Percentiles rank a stretch among this genome's conserved stretches.
Conservation (phyloP, 129 eudicot genomes). For the Helianthus annuus region HanXRQr2.0-SUNRISE NC_035439.2:92098265-92098764, state of each 20-base stretch:
- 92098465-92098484: conserved; percentile 16
- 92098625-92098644: neutral
- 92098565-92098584: neutral
- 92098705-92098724: no score
- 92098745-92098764: no score
- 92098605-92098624: neutral
- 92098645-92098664: conserved; percentile 20
- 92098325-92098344: neutral
- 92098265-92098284: conserved; percentile 71
- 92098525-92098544: conserved; percentile 57
- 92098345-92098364: conserved; percentile 57
- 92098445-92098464: conserved; percentile 39
- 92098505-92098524: conserved; percentile 19
- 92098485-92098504: conserved; percentile 16
- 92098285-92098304: neutral
- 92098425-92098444: conserved; percentile 39
- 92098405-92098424: conserved; percentile 68
- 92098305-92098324: conserved; percentile 6
- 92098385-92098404: conserved; percentile 50
- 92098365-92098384: conserved; percentile 76
- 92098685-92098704: neutral
- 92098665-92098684: neutral
- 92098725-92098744: no score
- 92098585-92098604: conserved; percentile 26
- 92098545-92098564: neutral